Conservation (phyloP, 1,139 yeast species). For the Debaryomyces coudertii region DNA sequence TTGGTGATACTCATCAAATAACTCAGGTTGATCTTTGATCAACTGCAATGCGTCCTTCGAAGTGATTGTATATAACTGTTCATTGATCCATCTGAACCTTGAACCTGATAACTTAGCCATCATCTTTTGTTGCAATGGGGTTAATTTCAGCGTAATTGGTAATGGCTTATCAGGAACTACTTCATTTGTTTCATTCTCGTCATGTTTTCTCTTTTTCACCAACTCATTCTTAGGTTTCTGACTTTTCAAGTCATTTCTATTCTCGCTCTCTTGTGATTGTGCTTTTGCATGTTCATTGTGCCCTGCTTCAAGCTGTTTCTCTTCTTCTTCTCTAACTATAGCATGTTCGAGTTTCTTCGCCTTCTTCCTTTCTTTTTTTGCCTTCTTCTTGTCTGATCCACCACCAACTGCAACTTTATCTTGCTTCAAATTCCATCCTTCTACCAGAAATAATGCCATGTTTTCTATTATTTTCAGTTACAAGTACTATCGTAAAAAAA, state of each 20-base stretch:
- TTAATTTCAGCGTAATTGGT: slow-evolving; percentile 50
- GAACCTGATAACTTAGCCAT: slow-evolving; percentile 93
- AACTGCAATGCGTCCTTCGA: slow-evolving; percentile 77
- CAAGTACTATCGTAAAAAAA: neutral
- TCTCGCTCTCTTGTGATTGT: slow-evolving; percentile 15
- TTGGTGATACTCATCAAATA: slow-evolving; percentile 91
- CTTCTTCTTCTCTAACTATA: slow-evolving; percentile 19
- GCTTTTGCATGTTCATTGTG: slow-evolving; percentile 13
- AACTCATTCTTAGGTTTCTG: slow-evolving; percentile 12
- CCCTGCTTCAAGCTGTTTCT: slow-evolving; percentile 13
- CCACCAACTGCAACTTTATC: slow-evolving; percentile 54
- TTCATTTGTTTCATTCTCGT: slow-evolving; percentile 10
- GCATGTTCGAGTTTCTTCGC: slow-evolving; percentile 17
- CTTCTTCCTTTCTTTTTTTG: slow-evolving; percentile 34
- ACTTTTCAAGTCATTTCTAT: slow-evolving; percentile 13
- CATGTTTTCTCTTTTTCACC: slow-evolving; percentile 15
- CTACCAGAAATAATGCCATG: slow-evolving; percentile 78
- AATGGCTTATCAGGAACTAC: slow-evolving; percentile 21
- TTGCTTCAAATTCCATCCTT: slow-evolving; percentile 76
- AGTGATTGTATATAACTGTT: slow-evolving; percentile 82
- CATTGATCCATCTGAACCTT: slow-evolving; percentile 96
- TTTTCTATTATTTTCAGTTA: slow-evolving; percentile 5
- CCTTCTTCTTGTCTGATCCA: slow-evolving; percentile 34
- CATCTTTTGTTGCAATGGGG: slow-evolving; percentile 95
- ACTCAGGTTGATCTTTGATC: slow-evolving; percentile 77